phyloP scores from a whole-genome alignment of 306 rosid species.

The Delonix regia region DNA sequence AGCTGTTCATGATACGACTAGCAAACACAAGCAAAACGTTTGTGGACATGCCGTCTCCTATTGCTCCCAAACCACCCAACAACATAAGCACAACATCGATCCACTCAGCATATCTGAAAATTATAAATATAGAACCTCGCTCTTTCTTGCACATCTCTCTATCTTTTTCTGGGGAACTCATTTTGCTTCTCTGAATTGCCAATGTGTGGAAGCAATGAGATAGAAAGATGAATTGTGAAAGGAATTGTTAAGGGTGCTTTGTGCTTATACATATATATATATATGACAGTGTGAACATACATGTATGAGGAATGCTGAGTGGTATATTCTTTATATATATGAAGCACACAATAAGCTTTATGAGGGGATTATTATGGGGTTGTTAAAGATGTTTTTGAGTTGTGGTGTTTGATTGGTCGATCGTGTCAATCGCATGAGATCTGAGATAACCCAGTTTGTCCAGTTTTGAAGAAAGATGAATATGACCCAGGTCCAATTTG shows the following conservation, averaged over 20 bases:
- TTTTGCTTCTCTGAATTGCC: conserved; percentile 29
- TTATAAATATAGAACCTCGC: conserved; percentile 40
- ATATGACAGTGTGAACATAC: background rate
- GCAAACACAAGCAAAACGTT: conserved; percentile 77
- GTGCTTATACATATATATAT: conserved; percentile 14
- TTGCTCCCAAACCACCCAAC: conserved; percentile 81
- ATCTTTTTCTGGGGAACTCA: conserved; percentile 47
- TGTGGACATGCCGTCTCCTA: conserved; percentile 95
- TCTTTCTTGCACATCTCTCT: conserved; percentile 33
- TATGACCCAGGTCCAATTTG: conserved; percentile 29
- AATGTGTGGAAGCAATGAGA: background rate
- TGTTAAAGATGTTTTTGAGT: conserved; percentile 38
- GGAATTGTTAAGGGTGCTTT: conserved; percentile 2
- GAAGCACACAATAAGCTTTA: conserved; percentile 35
- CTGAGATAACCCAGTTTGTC: background rate
- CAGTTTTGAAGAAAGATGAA: conserved; percentile 39
- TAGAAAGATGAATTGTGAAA: background rate
- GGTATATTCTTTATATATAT: conserved; percentile 31
- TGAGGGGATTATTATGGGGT: conserved; percentile 44
- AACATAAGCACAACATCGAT: conserved; percentile 77
- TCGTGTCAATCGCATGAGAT: conserved; percentile 23
- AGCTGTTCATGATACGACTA: conserved; percentile 88
- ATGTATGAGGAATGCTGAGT: background rate
- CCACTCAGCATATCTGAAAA: conserved; percentile 82
- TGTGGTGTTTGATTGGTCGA: conserved; percentile 24